Percentiles rank a stretch among this genome's conserved stretches.
phyloP scores from a whole-genome alignment of 2,329 filamentous ascomycete genomes.

The Colletotrichum truncatum region DNA sequence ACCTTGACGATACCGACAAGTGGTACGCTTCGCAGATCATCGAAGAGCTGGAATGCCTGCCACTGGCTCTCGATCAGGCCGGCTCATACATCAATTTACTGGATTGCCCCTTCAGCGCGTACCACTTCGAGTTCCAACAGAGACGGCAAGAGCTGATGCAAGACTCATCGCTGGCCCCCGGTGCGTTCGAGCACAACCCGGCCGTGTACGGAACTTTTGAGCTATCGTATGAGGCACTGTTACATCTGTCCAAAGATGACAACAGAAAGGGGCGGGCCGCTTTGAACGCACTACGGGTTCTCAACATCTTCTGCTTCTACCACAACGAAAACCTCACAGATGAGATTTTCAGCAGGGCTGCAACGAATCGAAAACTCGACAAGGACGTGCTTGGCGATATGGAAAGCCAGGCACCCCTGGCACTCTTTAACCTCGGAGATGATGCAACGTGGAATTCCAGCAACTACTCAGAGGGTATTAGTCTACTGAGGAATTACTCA shows the following conservation, averaged over 20 bases:
- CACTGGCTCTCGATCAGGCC: conserved; percentile 40
- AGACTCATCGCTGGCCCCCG: conserved; percentile 22
- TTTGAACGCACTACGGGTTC: conserved; percentile 34
- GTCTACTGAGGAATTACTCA: conserved; percentile 29
- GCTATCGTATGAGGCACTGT: conserved; percentile 34
- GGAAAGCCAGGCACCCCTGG: neutral
- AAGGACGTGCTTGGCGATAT: neutral
- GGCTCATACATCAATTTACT: conserved; percentile 28
- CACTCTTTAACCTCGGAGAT: neutral
- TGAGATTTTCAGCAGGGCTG: conserved; percentile 30
- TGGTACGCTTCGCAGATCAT: conserved; percentile 27
- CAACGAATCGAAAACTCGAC: neutral
- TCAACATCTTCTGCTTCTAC: conserved; percentile 39
- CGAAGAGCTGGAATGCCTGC: conserved; percentile 35
- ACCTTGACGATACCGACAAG: neutral
- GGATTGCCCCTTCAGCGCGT: conserved; percentile 27
- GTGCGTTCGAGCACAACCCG: conserved; percentile 18
- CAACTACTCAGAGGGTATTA: neutral
- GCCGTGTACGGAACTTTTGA: conserved; percentile 38
- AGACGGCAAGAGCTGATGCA: conserved; percentile 15
- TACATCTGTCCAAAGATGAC: neutral
- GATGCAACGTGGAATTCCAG: conserved; percentile 11
- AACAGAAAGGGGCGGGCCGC: conserved; percentile 9
- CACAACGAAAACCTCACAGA: conserved; percentile 35
- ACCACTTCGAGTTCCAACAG: conserved; percentile 18